These are phyloP conservation scores for Cercospora janseana DNA, from an alignment of 2,329 filamentous ascomycete genomes.

Conservation along the genomic window DNA sequence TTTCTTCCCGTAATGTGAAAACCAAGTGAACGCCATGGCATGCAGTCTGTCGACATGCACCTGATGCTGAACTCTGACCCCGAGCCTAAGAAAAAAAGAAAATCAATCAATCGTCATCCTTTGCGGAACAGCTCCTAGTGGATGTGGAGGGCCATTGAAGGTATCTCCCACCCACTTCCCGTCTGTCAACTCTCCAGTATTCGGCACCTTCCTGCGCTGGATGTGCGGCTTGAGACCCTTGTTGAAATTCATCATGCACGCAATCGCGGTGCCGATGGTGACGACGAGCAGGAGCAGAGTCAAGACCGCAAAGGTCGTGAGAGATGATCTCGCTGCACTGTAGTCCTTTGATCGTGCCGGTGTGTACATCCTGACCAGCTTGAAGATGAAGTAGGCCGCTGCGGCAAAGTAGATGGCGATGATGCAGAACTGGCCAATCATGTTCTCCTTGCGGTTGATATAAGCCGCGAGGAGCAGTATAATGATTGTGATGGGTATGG, in stretches of 20 bases:
- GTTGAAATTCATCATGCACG: slow-evolving; percentile 89
- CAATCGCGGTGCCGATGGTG: slow-evolving; percentile 81
- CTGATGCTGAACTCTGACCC: neutral
- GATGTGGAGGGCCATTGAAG: slow-evolving; percentile 31
- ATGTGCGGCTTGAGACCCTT: slow-evolving; percentile 87
- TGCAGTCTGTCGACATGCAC: slow-evolving; percentile 4
- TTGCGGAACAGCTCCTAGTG: slow-evolving; percentile 33
- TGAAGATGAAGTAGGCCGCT: slow-evolving; percentile 95
- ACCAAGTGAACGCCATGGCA: neutral
- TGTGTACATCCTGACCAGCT: slow-evolving; percentile 91
- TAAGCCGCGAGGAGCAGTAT: slow-evolving; percentile 82
- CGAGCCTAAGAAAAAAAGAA: neutral
- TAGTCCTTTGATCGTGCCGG: slow-evolving; percentile 57
- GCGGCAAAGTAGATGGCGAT: slow-evolving; percentile 85
- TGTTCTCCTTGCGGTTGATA: slow-evolving; percentile 81
- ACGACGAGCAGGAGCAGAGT: slow-evolving; percentile 84
- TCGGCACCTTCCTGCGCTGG: slow-evolving; percentile 40
- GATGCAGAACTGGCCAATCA: slow-evolving; percentile 70
- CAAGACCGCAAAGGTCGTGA: slow-evolving; percentile 91
- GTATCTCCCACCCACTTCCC: slow-evolving; percentile 28
- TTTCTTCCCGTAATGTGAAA: neutral
- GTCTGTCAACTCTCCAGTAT: slow-evolving; percentile 20
- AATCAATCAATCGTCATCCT: slow-evolving; percentile 49
- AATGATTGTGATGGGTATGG: slow-evolving; percentile 84
- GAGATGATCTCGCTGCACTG: slow-evolving; percentile 72